Evolutionary conservation across 2,329 filamentous ascomycete genomes (phyloP).

Genomic region (Grosmannia serpens): DNA sequence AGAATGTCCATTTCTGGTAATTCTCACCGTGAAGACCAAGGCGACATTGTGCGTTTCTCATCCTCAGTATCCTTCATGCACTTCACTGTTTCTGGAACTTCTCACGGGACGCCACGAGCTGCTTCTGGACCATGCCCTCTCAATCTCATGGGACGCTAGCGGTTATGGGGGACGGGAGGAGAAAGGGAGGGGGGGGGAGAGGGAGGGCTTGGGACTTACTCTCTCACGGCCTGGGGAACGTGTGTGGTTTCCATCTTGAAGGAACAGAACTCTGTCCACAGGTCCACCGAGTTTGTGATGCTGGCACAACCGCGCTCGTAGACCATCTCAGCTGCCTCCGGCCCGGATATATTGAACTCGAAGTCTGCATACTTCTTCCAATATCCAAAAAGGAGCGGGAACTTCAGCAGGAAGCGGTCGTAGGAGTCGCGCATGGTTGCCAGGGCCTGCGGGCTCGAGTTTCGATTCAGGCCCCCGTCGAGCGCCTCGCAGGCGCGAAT

Average conservation of each 20-base stretch:
- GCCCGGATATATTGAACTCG: conserved; percentile 93
- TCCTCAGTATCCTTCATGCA: not conserved
- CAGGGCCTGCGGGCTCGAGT: conserved; percentile 90
- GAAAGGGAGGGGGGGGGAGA: not conserved
- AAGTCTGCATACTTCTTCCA: conserved; percentile 99
- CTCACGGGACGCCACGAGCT: not conserved
- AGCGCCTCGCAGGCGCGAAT: conserved; percentile 71
- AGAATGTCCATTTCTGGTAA: conserved; percentile 31
- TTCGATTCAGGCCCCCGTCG: conserved; percentile 89
- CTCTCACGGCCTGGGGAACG: conserved; percentile 89
- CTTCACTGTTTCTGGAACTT: not conserved
- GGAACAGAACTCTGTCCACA: conserved; percentile 94
- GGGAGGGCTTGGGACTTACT: conserved; percentile 62
- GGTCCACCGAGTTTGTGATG: conserved; percentile 84
- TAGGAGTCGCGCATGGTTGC: conserved; percentile 77
- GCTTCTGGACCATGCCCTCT: not conserved
- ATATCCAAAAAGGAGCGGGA: conserved; percentile 91
- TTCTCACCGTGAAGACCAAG: conserved; percentile 52
- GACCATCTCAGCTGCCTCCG: conserved; percentile 94
- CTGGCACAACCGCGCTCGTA: conserved; percentile 93
- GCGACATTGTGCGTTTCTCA: conserved; percentile 1
- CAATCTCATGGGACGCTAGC: not conserved
- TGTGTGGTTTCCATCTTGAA: conserved; percentile 98
- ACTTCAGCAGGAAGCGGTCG: conserved; percentile 87
- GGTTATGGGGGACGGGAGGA: conserved; percentile 28